Evolutionary conservation across 2,329 filamentous ascomycete genomes (phyloP).

Genomic region (Simplicillium sp.): DNA sequence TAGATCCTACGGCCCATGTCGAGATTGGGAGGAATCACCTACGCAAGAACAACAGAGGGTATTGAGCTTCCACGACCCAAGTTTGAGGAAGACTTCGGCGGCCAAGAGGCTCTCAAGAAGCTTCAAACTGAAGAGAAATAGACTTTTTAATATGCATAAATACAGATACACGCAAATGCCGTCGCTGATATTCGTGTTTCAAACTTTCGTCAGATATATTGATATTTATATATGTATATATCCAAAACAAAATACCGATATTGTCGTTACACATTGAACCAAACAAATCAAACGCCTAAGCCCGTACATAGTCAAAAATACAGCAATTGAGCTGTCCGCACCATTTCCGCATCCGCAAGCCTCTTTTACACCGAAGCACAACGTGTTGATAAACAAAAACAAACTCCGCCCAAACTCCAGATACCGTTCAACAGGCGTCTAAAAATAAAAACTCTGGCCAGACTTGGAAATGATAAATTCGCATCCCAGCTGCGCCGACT

Average conservation of each 20-base stretch:
- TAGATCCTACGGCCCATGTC: constrained; percentile 65
- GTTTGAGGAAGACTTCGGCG: constrained; percentile 41
- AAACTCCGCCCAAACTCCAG: too few species aligned
- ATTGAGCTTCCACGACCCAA: constrained; percentile 61
- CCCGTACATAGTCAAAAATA: too few species aligned
- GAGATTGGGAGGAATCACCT: constrained; percentile 79
- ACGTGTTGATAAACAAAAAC: too few species aligned
- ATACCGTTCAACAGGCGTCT: neutral
- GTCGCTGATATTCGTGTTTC: too few species aligned
- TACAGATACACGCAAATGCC: too few species aligned
- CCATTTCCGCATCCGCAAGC: too few species aligned
- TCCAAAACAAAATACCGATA: too few species aligned
- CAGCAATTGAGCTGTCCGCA: too few species aligned
- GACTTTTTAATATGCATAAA: neutral
- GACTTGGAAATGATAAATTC: constrained; percentile 64
- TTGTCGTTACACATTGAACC: too few species aligned
- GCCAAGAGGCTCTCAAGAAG: constrained; percentile 45
- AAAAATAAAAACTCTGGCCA: constrained; percentile 51
- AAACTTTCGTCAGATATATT: neutral
- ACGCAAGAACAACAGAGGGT: constrained; percentile 59
- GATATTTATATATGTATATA: neutral
- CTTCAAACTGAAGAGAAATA: constrained; percentile 32
- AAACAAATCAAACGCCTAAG: too few species aligned
- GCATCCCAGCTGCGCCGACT: constrained; percentile 60
- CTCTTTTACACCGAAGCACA: too few species aligned